phyloP scores from a whole-genome alignment of 177 flowering plant species.

The Vitis hybrid region DNA sequence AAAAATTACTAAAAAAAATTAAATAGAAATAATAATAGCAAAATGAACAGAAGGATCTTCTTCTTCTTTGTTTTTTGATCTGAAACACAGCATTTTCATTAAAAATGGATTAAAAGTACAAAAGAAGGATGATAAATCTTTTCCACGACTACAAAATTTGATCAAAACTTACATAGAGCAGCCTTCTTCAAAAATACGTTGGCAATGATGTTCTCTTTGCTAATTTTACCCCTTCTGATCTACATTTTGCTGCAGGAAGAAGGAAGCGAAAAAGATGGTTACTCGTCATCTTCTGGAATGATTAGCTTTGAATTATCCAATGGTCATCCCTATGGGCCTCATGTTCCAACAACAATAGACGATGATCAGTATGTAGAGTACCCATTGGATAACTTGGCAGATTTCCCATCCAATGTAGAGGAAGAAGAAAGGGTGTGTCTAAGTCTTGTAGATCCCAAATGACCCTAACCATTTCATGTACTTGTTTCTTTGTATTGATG shows the following conservation, averaged over 20 bases:
- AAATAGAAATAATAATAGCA: too few relatives aligned
- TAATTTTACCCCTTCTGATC: neutral
- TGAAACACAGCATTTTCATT: too few relatives aligned
- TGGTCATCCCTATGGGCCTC: slow-evolving; percentile 59
- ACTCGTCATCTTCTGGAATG: slow-evolving; percentile 69
- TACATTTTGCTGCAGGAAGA: slow-evolving; percentile 44
- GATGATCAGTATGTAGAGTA: slow-evolving; percentile 84
- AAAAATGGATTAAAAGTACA: too few relatives aligned
- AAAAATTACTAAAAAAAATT: too few relatives aligned
- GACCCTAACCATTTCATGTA: neutral
- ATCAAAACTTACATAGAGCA: too few relatives aligned
- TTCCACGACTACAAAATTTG: too few relatives aligned
- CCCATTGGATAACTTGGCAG: slow-evolving; percentile 61
- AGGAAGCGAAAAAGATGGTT: slow-evolving; percentile 30
- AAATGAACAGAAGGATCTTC: too few relatives aligned
- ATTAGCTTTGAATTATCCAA: slow-evolving; percentile 79
- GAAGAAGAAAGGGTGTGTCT: slow-evolving; percentile 90
- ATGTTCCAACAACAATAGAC: slow-evolving; percentile 53
- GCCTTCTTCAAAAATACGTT: too few relatives aligned
- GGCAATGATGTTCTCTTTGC: too few relatives aligned
- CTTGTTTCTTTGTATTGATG: slow-evolving; percentile 1
- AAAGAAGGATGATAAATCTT: too few relatives aligned
- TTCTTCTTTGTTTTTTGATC: neutral
- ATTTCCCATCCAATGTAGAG: slow-evolving; percentile 69
- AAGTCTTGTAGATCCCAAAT: neutral